phyloP scores from a whole-genome alignment of 306 rosid genomes.

The Dalbergia cultrata region DNA sequence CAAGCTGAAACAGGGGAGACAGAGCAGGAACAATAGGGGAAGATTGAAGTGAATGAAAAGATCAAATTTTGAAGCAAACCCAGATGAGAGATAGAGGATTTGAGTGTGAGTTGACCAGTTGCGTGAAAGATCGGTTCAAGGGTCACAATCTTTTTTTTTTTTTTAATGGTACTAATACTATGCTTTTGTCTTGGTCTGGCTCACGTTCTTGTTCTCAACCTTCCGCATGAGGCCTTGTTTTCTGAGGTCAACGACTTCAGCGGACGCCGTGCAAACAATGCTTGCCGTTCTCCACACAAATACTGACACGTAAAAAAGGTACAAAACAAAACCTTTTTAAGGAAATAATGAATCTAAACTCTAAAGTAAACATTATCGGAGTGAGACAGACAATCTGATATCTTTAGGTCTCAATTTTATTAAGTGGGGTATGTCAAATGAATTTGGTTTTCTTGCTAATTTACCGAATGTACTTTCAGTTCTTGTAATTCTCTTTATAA shows the following conservation, averaged over 20 bases:
- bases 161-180: background rate
- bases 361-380: background rate
- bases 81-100: background rate
- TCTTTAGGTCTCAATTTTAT: background rate
- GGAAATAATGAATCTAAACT: background rate
- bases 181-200: background rate
- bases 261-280: conserved; percentile 1
- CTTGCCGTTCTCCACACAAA: background rate
- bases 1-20: conserved; percentile 35
- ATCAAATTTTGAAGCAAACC: conserved; percentile 38
- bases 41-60: background rate
- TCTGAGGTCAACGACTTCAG: background rate
- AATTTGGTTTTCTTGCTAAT: background rate
- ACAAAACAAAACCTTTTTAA: background rate
- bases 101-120: background rate
- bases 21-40: background rate
- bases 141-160: conserved; percentile 37
- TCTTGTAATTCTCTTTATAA: too few species aligned
- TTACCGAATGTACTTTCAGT: background rate
- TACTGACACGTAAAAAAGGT: background rate
- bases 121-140: conserved; percentile 31
- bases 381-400: background rate
- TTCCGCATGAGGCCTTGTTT: background rate
- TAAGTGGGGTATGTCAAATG: background rate
- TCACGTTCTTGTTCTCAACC: conserved; percentile 16